Percentiles rank a stretch among this genome's conserved stretches.
Evolutionary conservation across 495 filamentous ascomycete species (phyloP).

Genomic region (Penicillium egyptiacum): DNA sequence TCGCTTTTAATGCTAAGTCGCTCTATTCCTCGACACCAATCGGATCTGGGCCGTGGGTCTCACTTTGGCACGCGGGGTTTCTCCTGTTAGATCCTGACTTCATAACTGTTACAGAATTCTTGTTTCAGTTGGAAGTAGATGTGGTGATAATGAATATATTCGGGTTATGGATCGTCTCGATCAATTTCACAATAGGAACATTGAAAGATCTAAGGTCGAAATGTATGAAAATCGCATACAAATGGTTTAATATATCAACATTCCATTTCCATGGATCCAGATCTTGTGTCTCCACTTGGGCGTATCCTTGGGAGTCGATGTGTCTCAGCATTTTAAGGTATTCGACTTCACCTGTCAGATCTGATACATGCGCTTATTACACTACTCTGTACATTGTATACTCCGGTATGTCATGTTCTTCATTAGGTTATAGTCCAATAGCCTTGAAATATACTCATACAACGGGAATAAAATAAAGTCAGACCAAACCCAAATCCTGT

Average conservation of each 20-base stretch:
- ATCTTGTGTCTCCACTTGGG: background rate
- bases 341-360: background rate
- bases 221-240: too few relatives aligned
- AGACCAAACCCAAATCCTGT: background rate
- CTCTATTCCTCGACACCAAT: slow-evolving; percentile 26
- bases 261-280: background rate
- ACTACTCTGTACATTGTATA: too few relatives aligned
- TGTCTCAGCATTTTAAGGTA: background rate
- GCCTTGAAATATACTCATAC: too few relatives aligned
- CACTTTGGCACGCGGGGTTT: background rate
- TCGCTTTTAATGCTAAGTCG: background rate
- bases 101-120: too few relatives aligned
- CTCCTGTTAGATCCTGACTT: background rate
- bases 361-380: background rate
- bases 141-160: too few relatives aligned
- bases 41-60: slow-evolving; percentile 23
- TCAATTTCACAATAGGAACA: too few relatives aligned
- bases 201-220: too few relatives aligned
- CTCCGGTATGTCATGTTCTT: too few relatives aligned
- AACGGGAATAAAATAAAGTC: background rate
- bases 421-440: too few relatives aligned
- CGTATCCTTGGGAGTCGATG: background rate
- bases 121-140: too few relatives aligned
- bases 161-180: too few relatives aligned
- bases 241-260: too few relatives aligned